Evolutionary conservation across 768 basidiomycete species (phyloP), one percentile per base, ranked within the genome.

Genomic region (Russula emetica): DNA sequence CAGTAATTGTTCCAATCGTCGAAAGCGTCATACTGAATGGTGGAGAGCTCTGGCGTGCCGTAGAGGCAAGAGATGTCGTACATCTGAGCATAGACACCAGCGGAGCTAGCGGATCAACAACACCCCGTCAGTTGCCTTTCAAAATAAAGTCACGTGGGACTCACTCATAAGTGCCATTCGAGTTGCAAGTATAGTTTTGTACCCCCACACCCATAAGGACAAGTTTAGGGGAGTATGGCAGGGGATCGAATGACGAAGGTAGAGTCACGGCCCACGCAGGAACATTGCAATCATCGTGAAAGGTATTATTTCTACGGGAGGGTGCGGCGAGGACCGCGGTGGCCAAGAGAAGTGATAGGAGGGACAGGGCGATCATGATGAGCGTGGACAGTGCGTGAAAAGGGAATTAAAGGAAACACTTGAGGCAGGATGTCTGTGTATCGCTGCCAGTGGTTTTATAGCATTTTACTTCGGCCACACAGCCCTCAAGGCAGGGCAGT

Each of bases 51-150:
- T 1, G 11, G 28, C 8, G 18, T 42, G 20, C 24, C 18, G 32
- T 22, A 49, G 20, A 67, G 45, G 18, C 56, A 52, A 13, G 66
- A 55, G 7, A 67, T 67, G 52, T 67, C 66, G 36, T 53, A 64
- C 30, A 69, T 4, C 11, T 56, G 28, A 3, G 62, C 66, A 32
- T 55, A n/a, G 8, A 62, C 67, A 34, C 67, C 67, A n/a, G 34
- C 18, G 49, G 49, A 58, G 16, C 67, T 69, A 30, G n/a, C 24
- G 24, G 11, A 45, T 16, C 16, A 6, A 34, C n/a, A n/a, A n/a
- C 20, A 16, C 28, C 14, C 26, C 7, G 49, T 66, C 26, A 61
- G 32, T 18, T 9, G 16, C 2, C 10, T 10, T 14, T 11, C 44
- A 16, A 55, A 9, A 14, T 14, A 36, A 8, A 13, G 1, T 7